A percentile compares a stretch with the other conserved stretches of the same genome.
Conservation (phyloP, 2,329 filamentous ascomycete species). For the Exophiala viscosa region DNA sequence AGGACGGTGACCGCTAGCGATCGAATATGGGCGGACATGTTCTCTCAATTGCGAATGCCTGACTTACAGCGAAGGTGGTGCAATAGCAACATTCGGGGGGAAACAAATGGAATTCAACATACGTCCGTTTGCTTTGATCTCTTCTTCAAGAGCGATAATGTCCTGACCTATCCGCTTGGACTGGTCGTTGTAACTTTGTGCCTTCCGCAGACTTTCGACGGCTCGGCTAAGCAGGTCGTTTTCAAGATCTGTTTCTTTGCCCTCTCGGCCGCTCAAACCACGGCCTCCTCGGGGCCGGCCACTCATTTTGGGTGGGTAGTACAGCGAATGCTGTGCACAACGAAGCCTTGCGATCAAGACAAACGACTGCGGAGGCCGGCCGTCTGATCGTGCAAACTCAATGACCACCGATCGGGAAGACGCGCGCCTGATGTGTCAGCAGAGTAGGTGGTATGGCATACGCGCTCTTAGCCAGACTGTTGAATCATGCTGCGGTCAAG, state of each 20-base stretch:
- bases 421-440: not conserved
- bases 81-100: not conserved
- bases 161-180: conserved; percentile 35
- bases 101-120: conserved; percentile 3
- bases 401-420: no score
- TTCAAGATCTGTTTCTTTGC: conserved; percentile 26
- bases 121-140: conserved; percentile 45
- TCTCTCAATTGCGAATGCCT: not conserved
- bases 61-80: no score
- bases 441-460: not conserved
- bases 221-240: conserved; percentile 24
- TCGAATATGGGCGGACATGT: not conserved
- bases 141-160: conserved; percentile 42
- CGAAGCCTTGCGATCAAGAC: no score
- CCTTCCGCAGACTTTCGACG: conserved; percentile 26
- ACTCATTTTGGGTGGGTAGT: conserved; percentile 16
- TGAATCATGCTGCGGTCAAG: not conserved
- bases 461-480: not conserved
- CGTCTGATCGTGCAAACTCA: no score
- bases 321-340: not conserved
- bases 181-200: conserved; percentile 25
- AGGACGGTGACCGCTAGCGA: not conserved
- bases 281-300: conserved; percentile 24
- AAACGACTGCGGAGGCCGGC: no score
- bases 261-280: conserved; percentile 22